Percentiles rank a stretch among this genome's conserved stretches.
phyloP scores from a whole-genome alignment of 2,329 filamentous ascomycete genomes.

The Colletotrichum tropicicola region DNA sequence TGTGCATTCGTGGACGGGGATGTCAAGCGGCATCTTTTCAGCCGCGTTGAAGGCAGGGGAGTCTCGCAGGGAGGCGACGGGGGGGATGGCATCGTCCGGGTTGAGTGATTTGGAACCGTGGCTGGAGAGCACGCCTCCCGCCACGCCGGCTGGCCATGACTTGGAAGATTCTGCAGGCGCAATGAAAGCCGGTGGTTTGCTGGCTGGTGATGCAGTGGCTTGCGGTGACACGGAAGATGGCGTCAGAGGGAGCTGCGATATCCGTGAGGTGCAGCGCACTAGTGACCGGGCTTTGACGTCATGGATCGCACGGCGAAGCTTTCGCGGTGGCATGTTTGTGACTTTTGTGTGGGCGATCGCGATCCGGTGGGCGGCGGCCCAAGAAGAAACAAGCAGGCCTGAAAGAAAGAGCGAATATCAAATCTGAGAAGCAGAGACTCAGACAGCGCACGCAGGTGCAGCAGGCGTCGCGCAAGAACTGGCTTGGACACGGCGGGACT shows the following conservation, averaged over 20 bases:
- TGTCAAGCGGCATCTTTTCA: neutral
- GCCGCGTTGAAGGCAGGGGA: neutral
- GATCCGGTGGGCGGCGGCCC: neutral
- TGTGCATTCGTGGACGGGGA: neutral
- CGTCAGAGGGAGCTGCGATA: conserved; percentile 19
- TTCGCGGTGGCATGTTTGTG: neutral
- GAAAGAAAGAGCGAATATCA: neutral
- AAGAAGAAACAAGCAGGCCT: neutral
- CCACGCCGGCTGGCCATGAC: too few species aligned
- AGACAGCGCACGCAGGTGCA: neutral
- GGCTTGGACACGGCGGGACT: conserved; percentile 3
- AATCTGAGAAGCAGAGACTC: neutral
- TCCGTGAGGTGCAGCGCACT: conserved; percentile 14
- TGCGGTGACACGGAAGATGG: conserved; percentile 17
- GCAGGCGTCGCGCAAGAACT: neutral
- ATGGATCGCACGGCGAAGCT: conserved; percentile 17
- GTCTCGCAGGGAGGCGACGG: neutral
- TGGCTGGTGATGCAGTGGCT: conserved; percentile 28
- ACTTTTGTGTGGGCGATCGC: conserved; percentile 8
- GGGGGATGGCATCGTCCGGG: conserved; percentile 3
- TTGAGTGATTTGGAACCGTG: neutral
- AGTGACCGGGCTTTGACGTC: conserved; percentile 23
- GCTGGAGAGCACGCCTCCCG: neutral
- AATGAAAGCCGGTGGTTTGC: neutral
- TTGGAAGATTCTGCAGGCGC: conserved; percentile 5